phyloP scores from a whole-genome alignment of 1,284 basidiomycete genomes.

The Fomitopsis betulina region DNA sequence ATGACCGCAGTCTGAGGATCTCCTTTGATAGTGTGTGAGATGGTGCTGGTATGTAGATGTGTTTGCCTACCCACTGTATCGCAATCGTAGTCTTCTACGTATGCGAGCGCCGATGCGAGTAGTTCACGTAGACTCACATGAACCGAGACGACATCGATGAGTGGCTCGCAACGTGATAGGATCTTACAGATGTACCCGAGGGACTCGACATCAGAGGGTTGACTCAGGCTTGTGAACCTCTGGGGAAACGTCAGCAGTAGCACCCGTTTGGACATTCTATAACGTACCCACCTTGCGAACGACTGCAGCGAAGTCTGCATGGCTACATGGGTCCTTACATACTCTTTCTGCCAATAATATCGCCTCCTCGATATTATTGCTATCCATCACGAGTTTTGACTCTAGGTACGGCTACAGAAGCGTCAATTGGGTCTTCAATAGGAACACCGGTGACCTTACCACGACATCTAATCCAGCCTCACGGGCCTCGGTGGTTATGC shows the following conservation, averaged over 20 bases:
- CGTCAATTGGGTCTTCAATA: neutral
- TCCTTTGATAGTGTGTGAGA: conserved; percentile 36
- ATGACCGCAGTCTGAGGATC: conserved; percentile 77
- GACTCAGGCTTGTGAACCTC: conserved; percentile 49
- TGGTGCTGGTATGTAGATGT: neutral
- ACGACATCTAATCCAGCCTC: conserved; percentile 51
- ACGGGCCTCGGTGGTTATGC: conserved; percentile 51
- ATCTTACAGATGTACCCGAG: conserved; percentile 63
- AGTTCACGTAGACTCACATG: conserved; percentile 61
- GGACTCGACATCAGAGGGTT: conserved; percentile 56
- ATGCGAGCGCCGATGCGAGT: conserved; percentile 53
- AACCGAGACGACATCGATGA: conserved; percentile 67
- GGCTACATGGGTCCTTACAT: conserved; percentile 56
- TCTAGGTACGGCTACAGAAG: conserved; percentile 55
- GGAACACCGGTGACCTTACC: conserved; percentile 30
- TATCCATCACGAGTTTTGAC: conserved; percentile 53
- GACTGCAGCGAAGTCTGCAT: conserved; percentile 51
- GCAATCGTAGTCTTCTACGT: conserved; percentile 70
- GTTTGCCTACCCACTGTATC: conserved; percentile 64
- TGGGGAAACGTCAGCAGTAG: conserved; percentile 20
- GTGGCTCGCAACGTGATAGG: conserved; percentile 50
- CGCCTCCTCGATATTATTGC: conserved; percentile 41
- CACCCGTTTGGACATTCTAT: no score
- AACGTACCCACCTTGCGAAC: conserved; percentile 48
- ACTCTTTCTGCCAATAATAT: conserved; percentile 48